Evolutionary conservation across 73 alveolate genomes (phyloP).

Genomic region (Tetrahymena elliotti): DNA sequence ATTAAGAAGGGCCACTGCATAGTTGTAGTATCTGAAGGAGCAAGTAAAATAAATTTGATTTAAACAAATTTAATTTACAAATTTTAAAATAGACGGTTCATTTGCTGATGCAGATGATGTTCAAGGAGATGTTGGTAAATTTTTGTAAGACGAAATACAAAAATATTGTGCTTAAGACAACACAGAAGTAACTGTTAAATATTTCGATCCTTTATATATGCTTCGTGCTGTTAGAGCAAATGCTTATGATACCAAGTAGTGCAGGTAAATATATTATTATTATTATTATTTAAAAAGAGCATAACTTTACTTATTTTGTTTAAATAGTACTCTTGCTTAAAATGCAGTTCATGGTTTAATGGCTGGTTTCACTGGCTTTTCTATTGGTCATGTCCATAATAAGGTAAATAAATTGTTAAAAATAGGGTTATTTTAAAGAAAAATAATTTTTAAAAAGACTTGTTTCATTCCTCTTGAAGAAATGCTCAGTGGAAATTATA

Average conservation of each 20-base stretch:
- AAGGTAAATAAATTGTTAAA: neutral
- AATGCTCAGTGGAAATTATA: slow-evolving; percentile 51
- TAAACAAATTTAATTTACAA: neutral
- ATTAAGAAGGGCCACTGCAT: slow-evolving; percentile 61
- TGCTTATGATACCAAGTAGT: slow-evolving; percentile 68
- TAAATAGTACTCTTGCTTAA: slow-evolving; percentile 39
- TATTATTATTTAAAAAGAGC: neutral
- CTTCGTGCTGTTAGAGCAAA: slow-evolving; percentile 77
- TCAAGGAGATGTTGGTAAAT: slow-evolving; percentile 79
- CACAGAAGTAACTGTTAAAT: slow-evolving; percentile 66
- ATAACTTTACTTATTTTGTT: neutral
- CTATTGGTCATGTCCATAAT: slow-evolving; percentile 80
- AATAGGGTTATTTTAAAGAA: neutral
- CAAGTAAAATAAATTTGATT: slow-evolving; percentile 40
- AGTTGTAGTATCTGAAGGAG: slow-evolving; percentile 80
- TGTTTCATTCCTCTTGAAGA: slow-evolving; percentile 44
- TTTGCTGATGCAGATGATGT: slow-evolving; percentile 54
- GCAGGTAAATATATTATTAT: slow-evolving; percentile 39
- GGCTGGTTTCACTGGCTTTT: slow-evolving; percentile 84
- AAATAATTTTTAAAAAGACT: neutral
- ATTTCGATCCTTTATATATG: slow-evolving; percentile 78
- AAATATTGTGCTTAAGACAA: slow-evolving; percentile 60
- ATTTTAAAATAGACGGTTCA: slow-evolving; percentile 41
- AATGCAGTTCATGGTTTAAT: slow-evolving; percentile 72
- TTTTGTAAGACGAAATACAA: slow-evolving; percentile 57